phyloP scores from a whole-genome alignment of 108 stramenopile genomes.

The Cyclotella cryptica region DNA sequence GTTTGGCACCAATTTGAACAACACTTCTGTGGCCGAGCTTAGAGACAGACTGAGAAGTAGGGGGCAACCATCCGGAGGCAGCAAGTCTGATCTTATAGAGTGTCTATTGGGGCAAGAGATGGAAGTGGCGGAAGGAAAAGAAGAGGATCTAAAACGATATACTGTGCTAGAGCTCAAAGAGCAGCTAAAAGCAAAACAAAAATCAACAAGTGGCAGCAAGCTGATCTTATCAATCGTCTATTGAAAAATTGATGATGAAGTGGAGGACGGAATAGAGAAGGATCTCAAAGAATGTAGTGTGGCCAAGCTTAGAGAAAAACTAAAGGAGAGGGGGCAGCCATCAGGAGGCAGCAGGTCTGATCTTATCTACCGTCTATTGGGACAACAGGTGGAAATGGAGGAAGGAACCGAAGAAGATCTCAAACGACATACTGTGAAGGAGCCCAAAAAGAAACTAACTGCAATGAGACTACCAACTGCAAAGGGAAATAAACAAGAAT shows the following conservation, averaged over 20 bases:
- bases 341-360: not conserved
- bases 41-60: not conserved
- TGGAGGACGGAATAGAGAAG: too few species aligned
- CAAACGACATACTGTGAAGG: not conserved
- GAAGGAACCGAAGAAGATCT: not conserved
- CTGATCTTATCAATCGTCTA: too few species aligned
- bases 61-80: not conserved
- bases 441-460: not conserved
- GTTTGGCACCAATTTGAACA: too few species aligned
- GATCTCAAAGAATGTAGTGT: too few species aligned
- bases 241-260: too few species aligned
- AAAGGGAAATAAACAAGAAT: not conserved
- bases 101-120: too few species aligned
- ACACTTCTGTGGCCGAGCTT: not conserved
- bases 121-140: too few species aligned
- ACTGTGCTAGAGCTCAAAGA: too few species aligned
- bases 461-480: not conserved
- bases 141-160: not conserved
- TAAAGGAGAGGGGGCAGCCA: not conserved
- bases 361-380: not conserved
- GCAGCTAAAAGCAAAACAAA: too few species aligned
- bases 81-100: not conserved
- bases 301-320: slow-evolving; percentile 1
- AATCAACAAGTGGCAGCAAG: too few species aligned
- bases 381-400: not conserved